Conservation (phyloP, 2,329 filamentous ascomycete genomes). For the Hortaea sp. region DNA sequence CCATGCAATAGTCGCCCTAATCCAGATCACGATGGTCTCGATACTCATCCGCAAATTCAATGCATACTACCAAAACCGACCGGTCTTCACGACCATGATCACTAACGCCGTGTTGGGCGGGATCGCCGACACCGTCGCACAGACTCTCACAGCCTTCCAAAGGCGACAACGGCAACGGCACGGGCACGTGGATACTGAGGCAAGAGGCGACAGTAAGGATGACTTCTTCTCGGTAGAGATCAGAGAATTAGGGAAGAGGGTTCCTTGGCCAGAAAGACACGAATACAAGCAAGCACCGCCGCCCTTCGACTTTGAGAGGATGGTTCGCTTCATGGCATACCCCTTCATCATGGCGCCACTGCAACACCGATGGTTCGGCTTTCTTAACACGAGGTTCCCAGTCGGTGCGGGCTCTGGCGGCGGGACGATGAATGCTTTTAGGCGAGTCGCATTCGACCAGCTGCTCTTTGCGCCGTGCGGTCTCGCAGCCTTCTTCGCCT, state of each 20-base stretch:
- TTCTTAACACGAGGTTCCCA: conserved; percentile 72
- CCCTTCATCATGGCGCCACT: conserved; percentile 92
- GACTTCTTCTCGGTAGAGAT: conserved; percentile 79
- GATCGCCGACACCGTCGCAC: conserved; percentile 91
- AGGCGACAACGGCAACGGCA: conserved; percentile 36
- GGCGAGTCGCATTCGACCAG: conserved; percentile 87
- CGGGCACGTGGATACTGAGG: conserved; percentile 46
- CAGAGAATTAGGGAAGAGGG: conserved; percentile 74
- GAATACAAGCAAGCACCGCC: conserved; percentile 48
- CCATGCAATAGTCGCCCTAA: conserved; percentile 71
- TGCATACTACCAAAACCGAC: conserved; percentile 82
- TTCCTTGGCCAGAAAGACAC: conserved; percentile 53
- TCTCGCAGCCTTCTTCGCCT: conserved; percentile 82
- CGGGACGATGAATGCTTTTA: conserved; percentile 64
- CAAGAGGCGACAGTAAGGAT: conserved; percentile 41
- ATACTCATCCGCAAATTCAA: conserved; percentile 83
- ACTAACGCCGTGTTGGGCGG: conserved; percentile 92
- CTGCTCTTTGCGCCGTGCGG: conserved; percentile 84
- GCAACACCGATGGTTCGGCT: conserved; percentile 92
- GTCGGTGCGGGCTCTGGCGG: conserved; percentile 44
- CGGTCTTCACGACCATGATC: conserved; percentile 98
- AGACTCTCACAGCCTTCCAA: conserved; percentile 78
- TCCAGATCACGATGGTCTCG: conserved; percentile 80
- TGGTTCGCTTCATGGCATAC: conserved; percentile 94
- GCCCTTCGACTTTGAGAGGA: conserved; percentile 88